Conservation (phyloP, 495 filamentous ascomycete species). For the Xylaria flabelliformis region DNA sequence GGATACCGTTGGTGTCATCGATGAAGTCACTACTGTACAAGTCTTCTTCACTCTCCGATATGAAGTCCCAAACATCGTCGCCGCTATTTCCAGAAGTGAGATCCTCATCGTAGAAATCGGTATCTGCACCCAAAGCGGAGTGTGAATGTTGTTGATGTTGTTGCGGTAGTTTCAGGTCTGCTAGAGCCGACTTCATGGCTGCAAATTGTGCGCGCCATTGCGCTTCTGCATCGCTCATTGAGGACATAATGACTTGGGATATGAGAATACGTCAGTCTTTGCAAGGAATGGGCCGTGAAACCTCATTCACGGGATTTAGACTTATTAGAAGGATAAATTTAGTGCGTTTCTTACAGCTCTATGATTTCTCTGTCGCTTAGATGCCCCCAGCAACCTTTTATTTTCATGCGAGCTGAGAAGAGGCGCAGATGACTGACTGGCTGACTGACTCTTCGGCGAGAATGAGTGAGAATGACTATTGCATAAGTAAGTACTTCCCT, state of each 20-base stretch:
- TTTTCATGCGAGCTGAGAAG: neutral
- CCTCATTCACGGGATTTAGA: neutral
- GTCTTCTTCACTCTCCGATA: slow-evolving; percentile 72
- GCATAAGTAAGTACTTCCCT: too few species aligned
- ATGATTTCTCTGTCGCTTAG: neutral
- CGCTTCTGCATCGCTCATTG: slow-evolving; percentile 42
- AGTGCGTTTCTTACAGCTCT: neutral
- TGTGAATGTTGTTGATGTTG: slow-evolving; percentile 24
- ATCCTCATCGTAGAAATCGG: slow-evolving; percentile 64
- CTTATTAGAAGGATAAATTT: neutral
- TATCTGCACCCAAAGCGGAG: slow-evolving; percentile 37
- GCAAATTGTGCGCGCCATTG: slow-evolving; percentile 54
- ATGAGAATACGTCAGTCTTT: neutral
- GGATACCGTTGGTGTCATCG: slow-evolving; percentile 41
- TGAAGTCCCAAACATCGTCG: slow-evolving; percentile 90
- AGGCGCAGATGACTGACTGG: slow-evolving; percentile 12
- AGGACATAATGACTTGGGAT: slow-evolving; percentile 34
- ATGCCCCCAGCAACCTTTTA: slow-evolving; percentile 4
- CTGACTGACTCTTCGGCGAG: slow-evolving; percentile 30
- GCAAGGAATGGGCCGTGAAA: neutral
- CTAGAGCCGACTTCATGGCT: slow-evolving; percentile 56
- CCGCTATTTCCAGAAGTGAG: slow-evolving; percentile 65
- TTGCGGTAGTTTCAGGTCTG: slow-evolving; percentile 42
- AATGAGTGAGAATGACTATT: slow-evolving; percentile 14
- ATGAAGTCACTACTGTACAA: slow-evolving; percentile 53